Conservation (phyloP, 1,139 yeast species). For the Pneumocystis canis region DNA sequence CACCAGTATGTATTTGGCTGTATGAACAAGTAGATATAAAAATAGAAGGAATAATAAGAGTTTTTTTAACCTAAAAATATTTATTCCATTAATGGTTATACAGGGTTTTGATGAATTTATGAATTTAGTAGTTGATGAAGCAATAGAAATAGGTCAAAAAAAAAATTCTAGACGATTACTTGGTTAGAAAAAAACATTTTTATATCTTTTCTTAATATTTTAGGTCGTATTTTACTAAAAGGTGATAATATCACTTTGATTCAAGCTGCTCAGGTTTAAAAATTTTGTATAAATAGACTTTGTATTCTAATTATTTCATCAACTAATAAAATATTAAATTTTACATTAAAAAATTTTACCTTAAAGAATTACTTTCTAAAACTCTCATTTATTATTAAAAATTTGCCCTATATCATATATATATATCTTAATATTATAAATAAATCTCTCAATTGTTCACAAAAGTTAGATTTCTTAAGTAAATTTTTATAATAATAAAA, state of each 20-base stretch:
- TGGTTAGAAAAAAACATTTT: conserved; percentile 23
- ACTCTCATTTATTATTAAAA: too few relatives aligned
- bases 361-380: too few relatives aligned
- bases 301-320: conserved; percentile 14
- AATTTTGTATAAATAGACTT: not conserved
- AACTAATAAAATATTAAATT: conserved; percentile 45
- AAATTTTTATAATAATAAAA: conserved; percentile 10
- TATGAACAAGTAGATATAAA: conserved; percentile 68
- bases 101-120: conserved; percentile 93
- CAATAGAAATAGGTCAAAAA: conserved; percentile 44
- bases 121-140: conserved; percentile 89
- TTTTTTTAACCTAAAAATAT: conserved; percentile 1
- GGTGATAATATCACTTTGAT: conserved; percentile 85
- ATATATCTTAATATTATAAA: too few relatives aligned
- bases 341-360: conserved; percentile 31
- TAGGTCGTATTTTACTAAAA: conserved; percentile 52
- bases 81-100: not conserved
- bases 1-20: conserved; percentile 70
- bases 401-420: too few relatives aligned
- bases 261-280: conserved; percentile 28
- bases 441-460: conserved; percentile 16
- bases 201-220: not conserved
- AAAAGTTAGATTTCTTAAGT: conserved; percentile 16
- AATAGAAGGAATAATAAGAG: conserved; percentile 61
- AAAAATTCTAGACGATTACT: conserved; percentile 33